Conservation (phyloP, 225 moss, liverwort and hornwort genomes). For the Polytrichum formosum region DNA sequence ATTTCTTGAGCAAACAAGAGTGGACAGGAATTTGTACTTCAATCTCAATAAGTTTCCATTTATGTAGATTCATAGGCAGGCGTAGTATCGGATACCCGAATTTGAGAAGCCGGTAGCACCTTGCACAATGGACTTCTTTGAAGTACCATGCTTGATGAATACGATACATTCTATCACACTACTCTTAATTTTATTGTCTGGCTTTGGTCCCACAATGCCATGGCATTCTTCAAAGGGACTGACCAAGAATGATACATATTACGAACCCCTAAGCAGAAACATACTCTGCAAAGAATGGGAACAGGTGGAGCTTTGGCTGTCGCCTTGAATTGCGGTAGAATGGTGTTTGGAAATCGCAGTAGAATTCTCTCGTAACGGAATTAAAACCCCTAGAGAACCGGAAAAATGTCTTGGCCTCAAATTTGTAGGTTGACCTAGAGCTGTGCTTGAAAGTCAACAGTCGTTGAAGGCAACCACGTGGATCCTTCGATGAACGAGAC, state of each 20-base stretch:
- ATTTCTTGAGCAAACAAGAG: no score
- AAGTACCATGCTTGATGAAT: conserved; percentile 1
- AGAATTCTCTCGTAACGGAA: background rate
- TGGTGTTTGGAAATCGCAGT: background rate
- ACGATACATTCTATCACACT: background rate
- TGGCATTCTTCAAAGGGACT: background rate
- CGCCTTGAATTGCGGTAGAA: no score
- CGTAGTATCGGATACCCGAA: no score
- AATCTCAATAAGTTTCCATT: no score
- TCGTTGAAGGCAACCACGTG: conserved; percentile 16
- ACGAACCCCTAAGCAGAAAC: background rate
- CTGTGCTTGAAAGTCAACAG: background rate
- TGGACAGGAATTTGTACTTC: no score
- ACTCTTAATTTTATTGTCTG: background rate
- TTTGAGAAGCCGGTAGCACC: background rate
- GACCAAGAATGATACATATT: background rate
- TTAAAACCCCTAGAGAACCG: background rate
- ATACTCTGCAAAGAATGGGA: background rate
- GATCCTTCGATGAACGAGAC: conserved; percentile 16
- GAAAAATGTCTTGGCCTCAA: background rate
- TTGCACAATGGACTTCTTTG: conserved; percentile 2
- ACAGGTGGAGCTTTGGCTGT: no score
- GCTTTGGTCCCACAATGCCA: background rate
- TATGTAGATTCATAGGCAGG: no score
- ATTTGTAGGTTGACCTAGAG: background rate